A percentile compares a stretch with the other conserved stretches of the same genome.
Evolutionary conservation across 1,284 basidiomycete genomes (phyloP).

Genomic region (Sporisorium graminicola): DNA sequence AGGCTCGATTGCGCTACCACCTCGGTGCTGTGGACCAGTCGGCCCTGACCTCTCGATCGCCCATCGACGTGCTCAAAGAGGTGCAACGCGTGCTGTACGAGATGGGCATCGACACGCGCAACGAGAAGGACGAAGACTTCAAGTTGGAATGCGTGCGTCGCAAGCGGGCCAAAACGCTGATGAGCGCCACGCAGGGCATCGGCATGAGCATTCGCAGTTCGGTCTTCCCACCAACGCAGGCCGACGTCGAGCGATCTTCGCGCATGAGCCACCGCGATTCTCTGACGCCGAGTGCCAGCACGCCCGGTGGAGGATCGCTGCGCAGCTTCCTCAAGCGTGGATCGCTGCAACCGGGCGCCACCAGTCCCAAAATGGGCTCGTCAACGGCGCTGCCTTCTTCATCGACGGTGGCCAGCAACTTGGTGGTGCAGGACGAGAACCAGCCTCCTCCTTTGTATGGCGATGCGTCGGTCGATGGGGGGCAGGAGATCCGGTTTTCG

Average conservation of each 20-base stretch:
- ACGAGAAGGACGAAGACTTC: constrained; percentile 81
- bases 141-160: constrained; percentile 66
- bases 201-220: constrained; percentile 62
- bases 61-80: constrained; percentile 87
- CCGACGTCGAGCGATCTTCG: constrained; percentile 59
- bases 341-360: constrained; percentile 33
- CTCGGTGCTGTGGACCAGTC: constrained; percentile 93
- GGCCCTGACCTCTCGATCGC: constrained; percentile 85
- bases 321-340: constrained; percentile 61
- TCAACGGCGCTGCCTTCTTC: constrained; percentile 14
- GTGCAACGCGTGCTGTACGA: constrained; percentile 82
- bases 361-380: constrained; percentile 21
- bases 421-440: constrained; percentile 39
- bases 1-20: constrained; percentile 81
- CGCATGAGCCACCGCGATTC: constrained; percentile 39
- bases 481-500: constrained; percentile 67
- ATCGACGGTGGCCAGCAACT: constrained; percentile 18
- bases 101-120: constrained; percentile 90
- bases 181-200: constrained; percentile 60
- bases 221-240: constrained; percentile 63
- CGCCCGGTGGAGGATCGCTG: constrained; percentile 38
- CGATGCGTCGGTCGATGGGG: constrained; percentile 61
- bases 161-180: constrained; percentile 61
- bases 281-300: constrained; percentile 38
- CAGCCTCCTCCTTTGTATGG: constrained; percentile 64